Base-by-base conservation (phyloP, 140 eudicot genomes). In the Oenanthe javanica region DNA sequence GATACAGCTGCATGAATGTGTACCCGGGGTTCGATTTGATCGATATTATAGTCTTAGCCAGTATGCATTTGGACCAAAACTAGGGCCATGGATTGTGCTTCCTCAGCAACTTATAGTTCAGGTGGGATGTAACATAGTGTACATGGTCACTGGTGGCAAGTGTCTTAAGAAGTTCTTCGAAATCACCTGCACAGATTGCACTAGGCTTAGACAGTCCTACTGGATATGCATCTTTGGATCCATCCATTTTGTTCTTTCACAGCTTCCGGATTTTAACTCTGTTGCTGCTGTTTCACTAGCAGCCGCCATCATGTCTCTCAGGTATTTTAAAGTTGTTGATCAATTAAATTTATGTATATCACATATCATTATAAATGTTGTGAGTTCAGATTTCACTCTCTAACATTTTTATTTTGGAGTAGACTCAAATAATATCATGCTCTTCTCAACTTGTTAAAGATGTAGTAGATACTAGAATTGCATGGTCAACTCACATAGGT, bases 141-240 rank as follows among this genome's bases (percentile, higher is more conserved):
- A 92, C 86, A 92, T 95, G 99, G 99, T 95, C 45, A 95, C 99
- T 0, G 99, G 99, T 66, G 99, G 99, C 47, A 91, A 90, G 55
- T 95, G 97, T 73, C 96, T 95, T 27, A 92, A 86, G 86, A 92
- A 95, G 86, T 92, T 95, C 84, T 81, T 90, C 86, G 97, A 95
- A 81, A 86, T 91, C 38, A 88, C 88, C 36, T 95, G 97, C 83
- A 79, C 89, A n/a, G 79, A 86, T 43, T 91, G 97, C 93, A 84
- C 88, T 9, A 79, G 81, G 15, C 82, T 95, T 19, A 84, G 88
- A 61, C 93, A 90, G 73, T 89, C 97, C 2, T 92, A 89, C 67
- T 92, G 97, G 97, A 92, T 95, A 82, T 78, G 90, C 84, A 89
- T 95, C 25, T 95, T 92, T 75, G 99, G 97, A 38, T 86, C 90